phyloP scores from a whole-genome alignment of 2,329 filamentous ascomycete genomes.

The Colletotrichum echinochloae region DNA sequence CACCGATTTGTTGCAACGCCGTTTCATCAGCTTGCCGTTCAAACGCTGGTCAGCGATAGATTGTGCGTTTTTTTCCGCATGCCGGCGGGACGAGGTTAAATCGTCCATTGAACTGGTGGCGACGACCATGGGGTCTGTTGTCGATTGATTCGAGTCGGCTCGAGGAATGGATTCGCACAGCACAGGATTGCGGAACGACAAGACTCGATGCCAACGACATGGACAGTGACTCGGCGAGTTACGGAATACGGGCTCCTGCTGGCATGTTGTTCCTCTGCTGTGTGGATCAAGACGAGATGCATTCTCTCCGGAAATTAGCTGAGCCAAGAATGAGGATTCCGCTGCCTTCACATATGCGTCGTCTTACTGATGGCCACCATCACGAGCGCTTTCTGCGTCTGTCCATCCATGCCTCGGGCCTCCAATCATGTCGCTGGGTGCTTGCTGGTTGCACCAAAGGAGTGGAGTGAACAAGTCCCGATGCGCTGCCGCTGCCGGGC shows the following conservation, averaged over 20 bases:
- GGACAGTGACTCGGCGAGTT: constrained; percentile 4
- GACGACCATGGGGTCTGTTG: not conserved
- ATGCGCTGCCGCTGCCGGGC: constrained; percentile 5
- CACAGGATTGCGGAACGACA: constrained; percentile 22
- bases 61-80: not conserved
- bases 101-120: not conserved
- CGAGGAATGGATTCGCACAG: constrained; percentile 20
- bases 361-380: constrained; percentile 19
- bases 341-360: constrained; percentile 25
- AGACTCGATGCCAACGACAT: constrained; percentile 18
- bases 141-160: not conserved
- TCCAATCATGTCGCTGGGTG: not conserved
- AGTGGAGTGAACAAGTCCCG: constrained; percentile 14
- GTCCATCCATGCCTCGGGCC: not conserved
- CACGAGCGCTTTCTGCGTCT: not conserved
- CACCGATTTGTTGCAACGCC: constrained; percentile 16
- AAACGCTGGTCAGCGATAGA: not conserved
- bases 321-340: constrained; percentile 22
- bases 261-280: constrained; percentile 27
- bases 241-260: not conserved
- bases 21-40: constrained; percentile 21
- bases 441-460: not conserved
- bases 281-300: constrained; percentile 5
- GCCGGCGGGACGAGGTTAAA: not conserved
- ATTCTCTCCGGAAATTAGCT: constrained; percentile 20